Evolutionary conservation across 169 alveolate species (phyloP).

Genomic region (Plasmodium vivax): DNA sequence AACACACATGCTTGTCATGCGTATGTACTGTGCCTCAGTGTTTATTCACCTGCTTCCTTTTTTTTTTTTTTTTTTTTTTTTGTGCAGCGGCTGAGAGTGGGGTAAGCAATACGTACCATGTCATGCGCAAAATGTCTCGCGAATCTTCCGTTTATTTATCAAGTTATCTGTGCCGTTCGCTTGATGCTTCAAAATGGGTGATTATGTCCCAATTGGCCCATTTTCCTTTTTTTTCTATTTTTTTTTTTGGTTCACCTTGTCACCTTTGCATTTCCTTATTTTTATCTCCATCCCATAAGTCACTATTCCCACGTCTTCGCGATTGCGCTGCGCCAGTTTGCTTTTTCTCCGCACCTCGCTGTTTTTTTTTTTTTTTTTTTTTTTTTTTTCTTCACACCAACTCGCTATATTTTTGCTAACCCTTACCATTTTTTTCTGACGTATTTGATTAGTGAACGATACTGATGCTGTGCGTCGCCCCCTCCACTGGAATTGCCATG

Average conservation of each 20-base stretch:
- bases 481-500: not conserved
- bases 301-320: not conserved
- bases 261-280: not conserved
- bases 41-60: not conserved
- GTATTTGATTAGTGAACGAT: not conserved
- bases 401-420: not conserved
- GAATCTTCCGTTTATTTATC: not conserved
- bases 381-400: not conserved
- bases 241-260: not conserved
- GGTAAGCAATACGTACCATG: not conserved
- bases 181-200: not conserved
- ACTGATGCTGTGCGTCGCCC: not conserved
- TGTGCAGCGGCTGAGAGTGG: not conserved
- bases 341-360: not conserved
- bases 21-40: not conserved
- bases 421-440: not conserved
- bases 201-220: not conserved
- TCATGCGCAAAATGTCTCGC: not conserved
- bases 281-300: not conserved
- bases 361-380: conserved; percentile 16
- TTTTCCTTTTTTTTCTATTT: too few relatives aligned
- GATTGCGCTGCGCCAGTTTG: not conserved
- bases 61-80: not conserved
- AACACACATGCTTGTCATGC: not conserved
- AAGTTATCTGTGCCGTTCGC: not conserved